phyloP scores from a whole-genome alignment of 805 yeast species.

The Candida qinlingensis region DNA sequence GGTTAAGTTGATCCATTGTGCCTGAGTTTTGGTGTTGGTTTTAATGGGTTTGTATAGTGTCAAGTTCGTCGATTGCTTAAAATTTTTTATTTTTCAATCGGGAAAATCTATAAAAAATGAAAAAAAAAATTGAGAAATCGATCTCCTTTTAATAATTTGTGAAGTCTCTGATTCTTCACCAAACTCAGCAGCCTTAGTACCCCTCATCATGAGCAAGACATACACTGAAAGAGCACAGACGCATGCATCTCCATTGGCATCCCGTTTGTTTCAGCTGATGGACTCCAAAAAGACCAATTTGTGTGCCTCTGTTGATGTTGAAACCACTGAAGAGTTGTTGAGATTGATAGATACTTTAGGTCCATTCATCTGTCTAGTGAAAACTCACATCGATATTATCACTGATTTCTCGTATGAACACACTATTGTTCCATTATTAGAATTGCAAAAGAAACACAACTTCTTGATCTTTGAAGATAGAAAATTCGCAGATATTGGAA shows the following conservation, averaged over 20 bases:
- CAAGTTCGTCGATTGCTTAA: background rate
- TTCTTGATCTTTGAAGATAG: slow-evolving; percentile 95
- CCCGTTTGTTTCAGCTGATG: slow-evolving; percentile 67
- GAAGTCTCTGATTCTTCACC: too few relatives aligned
- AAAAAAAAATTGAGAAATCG: too few relatives aligned
- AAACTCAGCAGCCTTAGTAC: background rate
- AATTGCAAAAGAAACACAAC: slow-evolving; percentile 71
- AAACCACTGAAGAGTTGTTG: slow-evolving; percentile 71
- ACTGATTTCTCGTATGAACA: slow-evolving; percentile 82
- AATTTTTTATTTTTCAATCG: background rate
- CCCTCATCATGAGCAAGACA: slow-evolving; percentile 20
- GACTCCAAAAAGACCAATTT: slow-evolving; percentile 77
- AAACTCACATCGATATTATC: slow-evolving; percentile 91
- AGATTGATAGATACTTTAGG: slow-evolving; percentile 73
- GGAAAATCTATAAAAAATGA: too few relatives aligned
- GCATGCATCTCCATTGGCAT: slow-evolving; percentile 78
- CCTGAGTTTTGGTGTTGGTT: background rate
- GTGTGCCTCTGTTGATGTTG: slow-evolving; percentile 92
- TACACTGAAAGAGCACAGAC: slow-evolving; percentile 64
- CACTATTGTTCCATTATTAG: slow-evolving; percentile 71
- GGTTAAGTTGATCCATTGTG: slow-evolving; percentile 89
- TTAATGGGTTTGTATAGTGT: too few relatives aligned
- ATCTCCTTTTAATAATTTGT: too few relatives aligned
- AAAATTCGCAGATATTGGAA: slow-evolving; percentile 97
- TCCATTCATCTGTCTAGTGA: slow-evolving; percentile 85